phyloP scores from a whole-genome alignment of 345 rosid genomes.

The Microcos paniculata region DNA sequence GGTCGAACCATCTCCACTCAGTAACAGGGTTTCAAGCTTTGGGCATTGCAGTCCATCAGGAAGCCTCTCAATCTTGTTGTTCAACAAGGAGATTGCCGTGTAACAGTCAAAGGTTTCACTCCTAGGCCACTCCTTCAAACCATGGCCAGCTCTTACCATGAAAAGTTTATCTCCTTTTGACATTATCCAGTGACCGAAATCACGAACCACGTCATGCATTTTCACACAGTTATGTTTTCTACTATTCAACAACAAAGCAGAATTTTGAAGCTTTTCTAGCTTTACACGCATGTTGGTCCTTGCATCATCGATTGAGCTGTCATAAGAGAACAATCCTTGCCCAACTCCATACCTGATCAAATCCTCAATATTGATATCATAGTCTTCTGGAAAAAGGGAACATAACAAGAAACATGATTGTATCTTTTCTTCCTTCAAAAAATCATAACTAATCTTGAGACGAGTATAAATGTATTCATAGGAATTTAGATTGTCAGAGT shows the following conservation, averaged over 20 bases:
- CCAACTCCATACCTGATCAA: neutral
- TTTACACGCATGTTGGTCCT: neutral
- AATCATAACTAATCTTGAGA: neutral
- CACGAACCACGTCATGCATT: conserved; percentile 7
- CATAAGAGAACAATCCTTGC: neutral
- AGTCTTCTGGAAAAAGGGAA: neutral
- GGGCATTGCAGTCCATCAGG: neutral
- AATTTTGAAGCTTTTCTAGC: neutral
- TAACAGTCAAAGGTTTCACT: neutral
- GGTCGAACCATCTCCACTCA: neutral
- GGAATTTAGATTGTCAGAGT: neutral
- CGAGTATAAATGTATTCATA: neutral
- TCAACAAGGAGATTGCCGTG: neutral
- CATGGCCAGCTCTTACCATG: neutral
- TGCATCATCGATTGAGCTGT: neutral
- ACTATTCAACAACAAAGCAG: neutral
- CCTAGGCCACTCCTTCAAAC: conserved; percentile 8
- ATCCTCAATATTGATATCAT: neutral
- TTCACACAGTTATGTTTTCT: neutral
- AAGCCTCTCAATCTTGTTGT: neutral
- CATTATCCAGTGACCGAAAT: neutral
- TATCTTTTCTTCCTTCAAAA: neutral
- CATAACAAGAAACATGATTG: conserved; percentile 7
- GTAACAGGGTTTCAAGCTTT: neutral
- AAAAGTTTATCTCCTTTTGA: neutral